Evolutionary conservation across 179 eudicot species (phyloP).

Genomic region (Camellia oleifera): DNA sequence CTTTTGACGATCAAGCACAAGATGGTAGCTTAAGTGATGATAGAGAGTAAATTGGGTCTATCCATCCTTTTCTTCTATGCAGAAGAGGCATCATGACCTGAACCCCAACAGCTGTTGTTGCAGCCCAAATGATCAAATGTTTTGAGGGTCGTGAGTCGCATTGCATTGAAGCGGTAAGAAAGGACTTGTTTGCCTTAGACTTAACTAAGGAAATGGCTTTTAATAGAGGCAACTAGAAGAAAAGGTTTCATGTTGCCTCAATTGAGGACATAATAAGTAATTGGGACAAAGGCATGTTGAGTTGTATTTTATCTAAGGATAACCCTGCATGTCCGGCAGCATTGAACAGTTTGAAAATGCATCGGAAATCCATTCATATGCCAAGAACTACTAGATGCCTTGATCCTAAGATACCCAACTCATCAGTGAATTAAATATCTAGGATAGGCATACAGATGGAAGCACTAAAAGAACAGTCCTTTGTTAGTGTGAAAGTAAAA

Average conservation of each 20-base stretch:
- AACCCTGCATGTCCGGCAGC: not conserved
- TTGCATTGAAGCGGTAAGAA: not conserved
- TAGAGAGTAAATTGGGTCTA: too few species aligned
- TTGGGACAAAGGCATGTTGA: not conserved
- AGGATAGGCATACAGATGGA: not conserved
- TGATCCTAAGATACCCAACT: not conserved
- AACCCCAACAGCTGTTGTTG: too few species aligned
- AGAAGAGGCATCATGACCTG: too few species aligned
- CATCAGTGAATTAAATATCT: too few species aligned
- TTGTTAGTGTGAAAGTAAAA: too few species aligned
- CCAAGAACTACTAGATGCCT: not conserved
- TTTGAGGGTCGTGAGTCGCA: too few species aligned
- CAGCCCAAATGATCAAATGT: too few species aligned
- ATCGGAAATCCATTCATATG: not conserved
- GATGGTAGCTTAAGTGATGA: too few species aligned
- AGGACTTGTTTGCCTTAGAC: not conserved
- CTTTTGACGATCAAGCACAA: too few species aligned
- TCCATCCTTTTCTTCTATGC: too few species aligned
- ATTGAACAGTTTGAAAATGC: not conserved
- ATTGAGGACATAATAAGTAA: not conserved
- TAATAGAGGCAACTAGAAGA: not conserved
- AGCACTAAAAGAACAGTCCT: not conserved
- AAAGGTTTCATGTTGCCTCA: not conserved
- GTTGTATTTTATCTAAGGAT: not conserved
- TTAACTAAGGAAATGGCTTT: not conserved